Evolutionary conservation across 139 green algal species (phyloP), one percentile per base, ranked within the genome.

Genomic region (Chlorella sp.): DNA sequence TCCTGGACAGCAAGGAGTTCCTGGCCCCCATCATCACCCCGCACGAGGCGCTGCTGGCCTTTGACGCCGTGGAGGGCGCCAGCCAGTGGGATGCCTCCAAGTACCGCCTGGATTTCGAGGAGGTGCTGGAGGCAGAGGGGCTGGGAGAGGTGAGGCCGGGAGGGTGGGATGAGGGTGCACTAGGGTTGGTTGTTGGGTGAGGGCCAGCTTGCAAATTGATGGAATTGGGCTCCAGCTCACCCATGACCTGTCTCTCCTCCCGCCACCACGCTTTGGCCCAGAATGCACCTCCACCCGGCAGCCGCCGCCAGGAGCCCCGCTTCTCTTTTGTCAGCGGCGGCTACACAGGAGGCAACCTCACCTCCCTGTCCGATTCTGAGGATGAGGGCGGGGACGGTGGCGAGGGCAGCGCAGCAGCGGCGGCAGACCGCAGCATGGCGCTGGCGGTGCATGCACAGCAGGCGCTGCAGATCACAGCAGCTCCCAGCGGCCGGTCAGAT

Each of bases 1-100:
- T 99, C 28, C 88, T 99, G 64, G 96, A 98, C 85, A 92, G 86
- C 85, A 95, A 94, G 82, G 94, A 98, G 20, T 99, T 95, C 82
- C 88, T 98, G 65, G 93, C 94, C 20, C 97, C 97, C 11, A 91
- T 99, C 83, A 95, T 99, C 83, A 98, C 95, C 0, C 95, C 96
- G 0, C 94, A 94, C 74, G 97, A 99, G 88, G 97, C 96, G 1
- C 78, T 92, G 39, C 85, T 96, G 41, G 95, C 95, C 21, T 82
- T 41, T n/a, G 60, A 26, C 32, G 21, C 15, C 13, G 36, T 95
- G 26, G 55, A 83, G 39, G 65, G 68, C 51, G 87, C 76, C 20
- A 32, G 9, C 20, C 72, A 75, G 41, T 92, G 84, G 84, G 85
- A 88, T 6, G 74, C 78, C 11, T 34, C 62, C 17, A 38, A 63